phyloP scores from a whole-genome alignment of 345 rosid species.

The Schrenkiella parvula region DNA sequence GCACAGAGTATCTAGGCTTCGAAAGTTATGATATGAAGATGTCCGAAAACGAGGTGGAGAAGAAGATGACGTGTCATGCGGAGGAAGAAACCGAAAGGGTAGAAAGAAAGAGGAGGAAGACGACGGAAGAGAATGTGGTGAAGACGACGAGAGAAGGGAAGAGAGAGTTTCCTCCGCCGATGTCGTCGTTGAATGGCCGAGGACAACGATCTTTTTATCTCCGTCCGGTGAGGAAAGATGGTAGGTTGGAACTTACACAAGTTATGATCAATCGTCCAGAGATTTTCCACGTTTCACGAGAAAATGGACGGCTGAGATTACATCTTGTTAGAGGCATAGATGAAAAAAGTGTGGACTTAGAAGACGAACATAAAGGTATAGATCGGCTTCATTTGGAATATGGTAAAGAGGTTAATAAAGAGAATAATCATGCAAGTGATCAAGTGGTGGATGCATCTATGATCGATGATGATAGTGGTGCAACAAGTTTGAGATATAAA shows the following conservation, averaged over 20 bases:
- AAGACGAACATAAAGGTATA: conserved; percentile 23
- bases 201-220: conserved; percentile 64
- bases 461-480: background rate
- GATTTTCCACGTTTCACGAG: conserved; percentile 48
- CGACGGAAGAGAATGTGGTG: conserved; percentile 15
- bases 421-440: background rate
- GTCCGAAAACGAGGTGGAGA: conserved; percentile 33
- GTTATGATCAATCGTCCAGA: conserved; percentile 58
- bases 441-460: background rate
- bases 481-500: conserved; percentile 19
- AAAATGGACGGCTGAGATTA: conserved; percentile 65
- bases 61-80: background rate
- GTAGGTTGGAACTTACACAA: conserved; percentile 61
- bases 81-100: background rate
- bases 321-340: conserved; percentile 35
- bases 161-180: conserved; percentile 53
- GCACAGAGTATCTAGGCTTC: conserved; percentile 84
- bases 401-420: background rate
- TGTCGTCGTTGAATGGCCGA: conserved; percentile 52
- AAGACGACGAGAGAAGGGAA: conserved; percentile 30
- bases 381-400: background rate
- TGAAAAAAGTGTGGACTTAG: conserved; percentile 7
- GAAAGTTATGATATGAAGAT: conserved; percentile 68
- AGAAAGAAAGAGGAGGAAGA: conserved; percentile 14
- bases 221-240: conserved; percentile 57